Base-by-base conservation (phyloP, 148 eudicot species). In the Salicornia ramosissima region DNA sequence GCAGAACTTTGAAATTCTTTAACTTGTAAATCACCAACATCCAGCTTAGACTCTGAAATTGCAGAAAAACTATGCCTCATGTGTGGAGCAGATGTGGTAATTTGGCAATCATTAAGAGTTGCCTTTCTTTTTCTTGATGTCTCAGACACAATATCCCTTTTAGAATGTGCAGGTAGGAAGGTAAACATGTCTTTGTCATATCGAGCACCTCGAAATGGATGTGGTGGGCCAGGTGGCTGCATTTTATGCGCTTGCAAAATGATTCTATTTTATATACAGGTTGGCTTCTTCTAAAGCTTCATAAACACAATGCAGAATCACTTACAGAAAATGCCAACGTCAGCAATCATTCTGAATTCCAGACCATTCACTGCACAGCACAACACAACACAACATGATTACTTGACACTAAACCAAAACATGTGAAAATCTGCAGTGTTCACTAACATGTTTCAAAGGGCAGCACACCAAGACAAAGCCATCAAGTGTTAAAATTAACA, bases 71-170 rank as follows among this genome's bases (percentile, higher is more conserved):
- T 68, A 71, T 66, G 65, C 42, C 52, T 74, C 25, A 33, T 19
- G 63, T 19, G 39, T 60, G 86, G 46, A 69, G 69, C 47, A 71
- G 64, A 11, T 25, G 12, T 18, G 19, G 62, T 24, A 29, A 63
- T 77, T 14, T 70, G 70, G 39, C 53, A 65, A 82, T 78, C 82
- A 47, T 51, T 68, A 45, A 73, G 64, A 54, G 26, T 21, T 46
- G 49, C 49, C 69, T 82, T 84, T 73, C 80, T 82, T 72, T 82
- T 86, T 68, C 85, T 77, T 34, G 83, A 60, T 57, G 78, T 24
- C 47, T 74, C 81, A 31, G 21, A 47, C n/a, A 29, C 31, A 64
- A 49, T 52, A 73, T 74, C 77, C 36, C 34, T 65, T 30, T 64
- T 55, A 45, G 57, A 49, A 67, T 22, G 54, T 53, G 68, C 55